Conservation (phyloP, 2,329 filamentous ascomycete genomes). For the Sclerotinia subarctica region DNA sequence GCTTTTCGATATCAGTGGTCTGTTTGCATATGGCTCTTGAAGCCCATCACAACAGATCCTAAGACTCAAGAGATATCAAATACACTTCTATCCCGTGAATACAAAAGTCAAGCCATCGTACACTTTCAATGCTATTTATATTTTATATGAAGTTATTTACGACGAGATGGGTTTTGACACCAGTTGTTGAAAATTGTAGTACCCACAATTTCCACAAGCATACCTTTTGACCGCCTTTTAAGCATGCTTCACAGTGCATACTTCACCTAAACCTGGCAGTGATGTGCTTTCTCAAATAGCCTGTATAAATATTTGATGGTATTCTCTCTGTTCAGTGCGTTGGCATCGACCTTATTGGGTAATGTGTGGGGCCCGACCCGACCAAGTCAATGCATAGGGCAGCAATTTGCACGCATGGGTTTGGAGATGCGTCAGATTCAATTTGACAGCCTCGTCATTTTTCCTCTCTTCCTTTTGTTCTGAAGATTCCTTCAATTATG, state of each 20-base stretch:
- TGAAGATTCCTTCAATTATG: not conserved
- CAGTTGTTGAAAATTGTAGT: not conserved
- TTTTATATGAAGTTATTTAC: not conserved
- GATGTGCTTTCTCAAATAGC: not conserved
- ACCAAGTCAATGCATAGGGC: slow-evolving; percentile 17
- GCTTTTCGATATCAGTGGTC: not conserved
- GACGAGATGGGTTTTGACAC: not conserved
- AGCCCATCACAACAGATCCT: not conserved
- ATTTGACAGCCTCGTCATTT: slow-evolving; percentile 19
- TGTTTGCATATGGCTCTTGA: not conserved
- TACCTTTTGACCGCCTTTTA: not conserved
- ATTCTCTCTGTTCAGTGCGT: slow-evolving; percentile 14
- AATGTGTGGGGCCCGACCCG: slow-evolving; percentile 18
- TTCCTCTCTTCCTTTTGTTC: slow-evolving; percentile 9
- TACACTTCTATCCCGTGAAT: not conserved
- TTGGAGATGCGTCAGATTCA: slow-evolving; percentile 12
- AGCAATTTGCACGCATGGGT: slow-evolving; percentile 18
- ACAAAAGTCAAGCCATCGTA: not conserved
- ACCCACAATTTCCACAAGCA: too few species aligned
- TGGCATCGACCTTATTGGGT: slow-evolving; percentile 17
- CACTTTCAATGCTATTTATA: not conserved
- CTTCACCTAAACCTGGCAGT: not conserved
- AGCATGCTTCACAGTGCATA: not conserved
- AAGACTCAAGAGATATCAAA: not conserved
- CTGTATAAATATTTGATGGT: not conserved